Conservation (phyloP, 768 basidiomycete species). For the Podaxis carcinomalis region DNA sequence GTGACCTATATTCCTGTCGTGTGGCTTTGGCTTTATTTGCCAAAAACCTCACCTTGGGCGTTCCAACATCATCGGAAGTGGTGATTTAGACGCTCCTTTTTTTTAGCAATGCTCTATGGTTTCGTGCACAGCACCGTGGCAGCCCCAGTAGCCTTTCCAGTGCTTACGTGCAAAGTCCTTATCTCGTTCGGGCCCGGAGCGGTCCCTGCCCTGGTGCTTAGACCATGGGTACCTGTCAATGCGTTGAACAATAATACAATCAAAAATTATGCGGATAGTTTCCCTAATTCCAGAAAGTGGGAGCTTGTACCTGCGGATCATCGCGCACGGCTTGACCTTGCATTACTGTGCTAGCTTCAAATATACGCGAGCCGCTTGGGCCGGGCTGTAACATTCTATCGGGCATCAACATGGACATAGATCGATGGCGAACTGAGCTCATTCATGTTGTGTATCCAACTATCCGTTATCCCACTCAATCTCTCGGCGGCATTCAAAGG, state of each 20-base stretch:
- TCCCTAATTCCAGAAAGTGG: background rate
- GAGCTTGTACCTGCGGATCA: background rate
- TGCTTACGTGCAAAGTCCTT: background rate
- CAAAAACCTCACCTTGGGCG: background rate
- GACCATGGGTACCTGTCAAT: background rate
- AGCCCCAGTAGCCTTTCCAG: background rate
- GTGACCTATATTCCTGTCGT: slow-evolving; percentile 14
- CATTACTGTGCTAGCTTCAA: background rate
- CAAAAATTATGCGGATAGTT: background rate
- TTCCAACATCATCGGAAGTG: background rate
- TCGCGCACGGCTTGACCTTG: background rate
- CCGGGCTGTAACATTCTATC: background rate
- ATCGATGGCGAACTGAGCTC: background rate
- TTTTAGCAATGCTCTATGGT: background rate
- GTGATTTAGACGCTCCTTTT: background rate
- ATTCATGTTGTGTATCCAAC: background rate
- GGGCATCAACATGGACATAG: background rate
- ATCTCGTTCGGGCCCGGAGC: background rate
- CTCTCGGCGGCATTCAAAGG: background rate
- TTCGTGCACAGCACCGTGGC: background rate
- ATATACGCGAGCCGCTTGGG: background rate
- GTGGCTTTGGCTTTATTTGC: slow-evolving; percentile 11
- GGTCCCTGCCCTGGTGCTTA: background rate
- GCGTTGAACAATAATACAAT: background rate
- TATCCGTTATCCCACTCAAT: background rate